These are phyloP conservation scores for Talaromyces sp. DNA, from an alignment of 2,329 filamentous ascomycete genomes.

Conservation along the genomic window DNA sequence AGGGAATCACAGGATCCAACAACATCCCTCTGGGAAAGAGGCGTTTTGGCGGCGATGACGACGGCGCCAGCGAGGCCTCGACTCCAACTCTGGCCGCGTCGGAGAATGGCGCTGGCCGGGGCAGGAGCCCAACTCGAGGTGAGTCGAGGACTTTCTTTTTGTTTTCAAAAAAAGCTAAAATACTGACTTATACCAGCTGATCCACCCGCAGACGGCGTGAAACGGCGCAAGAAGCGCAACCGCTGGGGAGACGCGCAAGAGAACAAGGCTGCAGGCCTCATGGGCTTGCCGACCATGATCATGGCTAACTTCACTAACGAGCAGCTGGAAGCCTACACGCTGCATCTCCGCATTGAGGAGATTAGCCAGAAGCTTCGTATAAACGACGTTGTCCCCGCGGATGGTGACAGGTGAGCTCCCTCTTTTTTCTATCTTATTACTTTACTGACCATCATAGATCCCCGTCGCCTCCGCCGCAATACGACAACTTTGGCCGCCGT, in stretches of 20 bases:
- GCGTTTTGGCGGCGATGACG: constrained; percentile 68
- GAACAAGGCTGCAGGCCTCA: constrained; percentile 96
- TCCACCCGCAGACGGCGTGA: constrained; percentile 66
- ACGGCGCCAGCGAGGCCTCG: constrained; percentile 41
- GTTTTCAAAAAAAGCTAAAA: not conserved
- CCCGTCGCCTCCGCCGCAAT: constrained; percentile 90
- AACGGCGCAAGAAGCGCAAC: constrained; percentile 95
- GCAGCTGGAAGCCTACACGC: constrained; percentile 93
- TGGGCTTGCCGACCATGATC: constrained; percentile 95
- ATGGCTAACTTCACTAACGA: constrained; percentile 97
- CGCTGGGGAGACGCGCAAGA: constrained; percentile 96
- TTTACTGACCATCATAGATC: constrained; percentile 55
- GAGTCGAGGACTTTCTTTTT: too few species aligned
- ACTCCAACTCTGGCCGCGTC: constrained; percentile 43
- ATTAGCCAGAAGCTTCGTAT: constrained; percentile 99
- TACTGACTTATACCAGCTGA: constrained; percentile 22
- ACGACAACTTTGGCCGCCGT: constrained; percentile 98
- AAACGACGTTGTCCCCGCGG: constrained; percentile 95
- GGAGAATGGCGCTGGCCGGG: constrained; percentile 63
- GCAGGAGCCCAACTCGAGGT: constrained; percentile 84
- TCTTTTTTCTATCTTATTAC: constrained; percentile 9
- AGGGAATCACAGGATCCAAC: constrained; percentile 94
- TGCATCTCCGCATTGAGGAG: constrained; percentile 96
- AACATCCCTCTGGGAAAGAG: constrained; percentile 89
- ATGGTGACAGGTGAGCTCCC: constrained; percentile 77